Conservation (phyloP, 192 early-diverging fungal species). For the Coemansia sp. region DNA sequence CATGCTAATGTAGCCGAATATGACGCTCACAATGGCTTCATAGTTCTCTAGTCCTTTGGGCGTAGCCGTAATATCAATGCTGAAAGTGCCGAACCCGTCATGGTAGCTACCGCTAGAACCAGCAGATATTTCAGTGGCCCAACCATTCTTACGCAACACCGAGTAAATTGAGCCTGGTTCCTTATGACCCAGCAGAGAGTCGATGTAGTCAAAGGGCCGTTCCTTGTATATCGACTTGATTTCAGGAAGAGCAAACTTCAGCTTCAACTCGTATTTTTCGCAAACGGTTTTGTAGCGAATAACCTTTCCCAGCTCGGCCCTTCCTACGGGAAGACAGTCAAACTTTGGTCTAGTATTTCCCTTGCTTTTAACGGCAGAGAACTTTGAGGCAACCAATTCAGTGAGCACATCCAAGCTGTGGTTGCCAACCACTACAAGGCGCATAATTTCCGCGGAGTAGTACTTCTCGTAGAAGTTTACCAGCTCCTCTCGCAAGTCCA, state of each 20-base stretch:
- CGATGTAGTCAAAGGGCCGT: slow-evolving; percentile 68
- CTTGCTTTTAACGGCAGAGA: slow-evolving; percentile 77
- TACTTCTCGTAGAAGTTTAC: slow-evolving; percentile 80
- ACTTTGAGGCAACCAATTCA: slow-evolving; percentile 78
- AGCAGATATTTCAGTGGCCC: slow-evolving; percentile 73
- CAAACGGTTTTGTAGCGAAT: slow-evolving; percentile 74
- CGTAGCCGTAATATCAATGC: slow-evolving; percentile 14
- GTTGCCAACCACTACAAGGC: slow-evolving; percentile 82
- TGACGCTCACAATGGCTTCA: slow-evolving; percentile 12
- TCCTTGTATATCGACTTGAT: slow-evolving; percentile 54
- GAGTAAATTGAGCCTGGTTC: slow-evolving; percentile 81
- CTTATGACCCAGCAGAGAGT: slow-evolving; percentile 79
- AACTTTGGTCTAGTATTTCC: slow-evolving; percentile 61
- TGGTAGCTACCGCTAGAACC: slow-evolving; percentile 8
- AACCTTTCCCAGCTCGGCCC: slow-evolving; percentile 67
- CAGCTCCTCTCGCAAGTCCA: slow-evolving; percentile 78
- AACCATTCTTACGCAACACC: slow-evolving; percentile 78
- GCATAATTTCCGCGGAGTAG: slow-evolving; percentile 95
- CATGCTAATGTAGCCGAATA: slow-evolving; percentile 34
- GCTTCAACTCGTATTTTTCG: slow-evolving; percentile 64
- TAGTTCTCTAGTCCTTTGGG: slow-evolving; percentile 15
- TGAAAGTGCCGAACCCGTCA: slow-evolving; percentile 21
- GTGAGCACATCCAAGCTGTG: slow-evolving; percentile 75
- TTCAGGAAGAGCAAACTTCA: slow-evolving; percentile 87
- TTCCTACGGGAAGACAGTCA: slow-evolving; percentile 65